Percentiles rank a stretch among this genome's conserved stretches.
phyloP scores from a whole-genome alignment of 371 early-diverging fungal genomes.

The Mucor piriformis region DNA sequence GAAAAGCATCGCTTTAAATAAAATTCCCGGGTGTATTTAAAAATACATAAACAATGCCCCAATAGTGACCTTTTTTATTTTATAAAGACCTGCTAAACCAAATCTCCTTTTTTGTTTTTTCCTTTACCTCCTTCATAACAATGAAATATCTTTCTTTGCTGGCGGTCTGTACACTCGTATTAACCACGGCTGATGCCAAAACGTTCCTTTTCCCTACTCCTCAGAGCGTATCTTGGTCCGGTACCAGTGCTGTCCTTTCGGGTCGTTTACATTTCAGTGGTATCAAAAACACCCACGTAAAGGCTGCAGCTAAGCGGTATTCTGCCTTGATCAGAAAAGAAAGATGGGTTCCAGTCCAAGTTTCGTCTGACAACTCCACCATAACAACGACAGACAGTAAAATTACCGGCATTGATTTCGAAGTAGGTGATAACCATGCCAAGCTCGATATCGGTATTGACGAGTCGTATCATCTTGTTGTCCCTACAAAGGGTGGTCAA shows the following conservation, averaged over 20 bases:
- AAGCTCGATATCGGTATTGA: constrained; percentile 53
- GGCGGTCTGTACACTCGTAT: constrained; percentile 22
- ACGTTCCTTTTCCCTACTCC: constrained; percentile 46
- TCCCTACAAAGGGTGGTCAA: constrained; percentile 50
- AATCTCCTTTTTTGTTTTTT: not conserved
- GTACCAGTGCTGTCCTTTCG: constrained; percentile 27
- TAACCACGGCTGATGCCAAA: constrained; percentile 29
- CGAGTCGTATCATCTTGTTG: constrained; percentile 68
- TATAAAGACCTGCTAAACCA: too few relatives aligned
- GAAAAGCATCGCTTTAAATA: constrained; percentile 5
- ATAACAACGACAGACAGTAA: not conserved
- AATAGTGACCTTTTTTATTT: not conserved
- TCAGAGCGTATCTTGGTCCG: constrained; percentile 43
- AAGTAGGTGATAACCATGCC: constrained; percentile 33
- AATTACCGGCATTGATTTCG: constrained; percentile 24
- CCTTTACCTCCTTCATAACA: not conserved
- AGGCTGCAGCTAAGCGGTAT: constrained; percentile 42
- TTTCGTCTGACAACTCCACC: constrained; percentile 10
- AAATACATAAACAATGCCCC: not conserved
- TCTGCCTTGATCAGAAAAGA: constrained; percentile 35
- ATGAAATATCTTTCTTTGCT: constrained; percentile 36
- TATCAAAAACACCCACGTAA: constrained; percentile 28
- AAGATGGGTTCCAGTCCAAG: constrained; percentile 42
- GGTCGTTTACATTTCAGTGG: constrained; percentile 28
- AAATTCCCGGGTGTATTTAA: not conserved